Percentiles rank a stretch among this genome's conserved stretches.
Evolutionary conservation across 495 filamentous ascomycete species (phyloP).

Genomic region (Stereocaulon alpinum): DNA sequence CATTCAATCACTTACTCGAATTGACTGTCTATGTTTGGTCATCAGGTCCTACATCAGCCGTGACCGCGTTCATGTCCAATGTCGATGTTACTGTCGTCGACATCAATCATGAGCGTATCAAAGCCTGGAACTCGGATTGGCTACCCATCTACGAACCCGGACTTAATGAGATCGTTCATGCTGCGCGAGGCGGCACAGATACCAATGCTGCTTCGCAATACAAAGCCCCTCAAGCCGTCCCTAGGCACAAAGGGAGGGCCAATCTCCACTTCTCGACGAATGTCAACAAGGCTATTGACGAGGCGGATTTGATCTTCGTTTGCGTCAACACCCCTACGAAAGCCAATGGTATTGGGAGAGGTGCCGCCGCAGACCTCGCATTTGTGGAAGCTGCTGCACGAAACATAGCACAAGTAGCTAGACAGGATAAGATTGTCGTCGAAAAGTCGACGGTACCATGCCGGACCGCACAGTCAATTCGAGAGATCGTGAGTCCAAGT

Average conservation of each 20-base stretch:
- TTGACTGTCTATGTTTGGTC: background rate
- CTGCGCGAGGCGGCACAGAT: slow-evolving; percentile 47
- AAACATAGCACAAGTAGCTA: slow-evolving; percentile 56
- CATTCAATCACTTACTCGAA: background rate
- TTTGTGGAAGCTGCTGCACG: slow-evolving; percentile 60
- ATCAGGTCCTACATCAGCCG: slow-evolving; percentile 15
- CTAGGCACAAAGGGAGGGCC: slow-evolving; percentile 1
- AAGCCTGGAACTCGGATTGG: slow-evolving; percentile 59
- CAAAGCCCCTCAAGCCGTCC: background rate
- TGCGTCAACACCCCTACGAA: slow-evolving; percentile 80
- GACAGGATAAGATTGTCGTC: slow-evolving; percentile 60
- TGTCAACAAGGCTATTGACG: slow-evolving; percentile 45
- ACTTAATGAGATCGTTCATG: slow-evolving; percentile 53
- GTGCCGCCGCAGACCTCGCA: slow-evolving; percentile 60
- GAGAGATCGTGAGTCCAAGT: slow-evolving; percentile 36
- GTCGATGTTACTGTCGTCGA: slow-evolving; percentile 52
- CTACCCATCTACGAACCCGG: slow-evolving; percentile 73
- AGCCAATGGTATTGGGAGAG: slow-evolving; percentile 55
- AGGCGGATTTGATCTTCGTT: slow-evolving; percentile 68
- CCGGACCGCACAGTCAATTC: slow-evolving; percentile 60
- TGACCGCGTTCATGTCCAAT: slow-evolving; percentile 17
- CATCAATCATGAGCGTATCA: slow-evolving; percentile 51
- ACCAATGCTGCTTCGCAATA: slow-evolving; percentile 3
- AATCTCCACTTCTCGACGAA: slow-evolving; percentile 69
- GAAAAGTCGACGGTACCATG: slow-evolving; percentile 82